Percentiles rank a stretch among this genome's conserved stretches.
Conservation (phyloP, 208 protist species). For the Trichomonas vaginalis region DNA sequence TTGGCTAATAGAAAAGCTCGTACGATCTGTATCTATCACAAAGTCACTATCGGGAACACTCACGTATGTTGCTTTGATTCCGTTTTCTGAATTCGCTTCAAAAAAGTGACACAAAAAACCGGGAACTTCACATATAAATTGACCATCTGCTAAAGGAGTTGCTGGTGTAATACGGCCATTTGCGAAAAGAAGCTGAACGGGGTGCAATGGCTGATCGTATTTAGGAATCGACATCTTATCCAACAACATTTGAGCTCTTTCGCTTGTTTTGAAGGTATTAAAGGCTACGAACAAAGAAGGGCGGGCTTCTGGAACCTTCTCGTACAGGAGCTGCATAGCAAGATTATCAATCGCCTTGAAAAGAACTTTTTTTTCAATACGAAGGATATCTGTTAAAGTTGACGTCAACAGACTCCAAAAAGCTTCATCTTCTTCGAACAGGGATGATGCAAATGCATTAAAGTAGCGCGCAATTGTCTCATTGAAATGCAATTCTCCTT, state of each 20-base stretch:
- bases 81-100: background rate
- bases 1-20: background rate
- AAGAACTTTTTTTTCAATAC: background rate
- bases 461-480: background rate
- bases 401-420: background rate
- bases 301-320: background rate
- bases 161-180: background rate
- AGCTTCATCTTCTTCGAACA: background rate
- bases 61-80: background rate
- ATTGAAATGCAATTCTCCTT: background rate
- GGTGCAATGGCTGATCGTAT: background rate
- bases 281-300: background rate
- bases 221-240: background rate
- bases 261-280: background rate
- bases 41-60: background rate
- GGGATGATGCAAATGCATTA: background rate
- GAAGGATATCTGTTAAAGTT: background rate
- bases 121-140: background rate
- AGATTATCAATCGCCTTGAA: background rate
- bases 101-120: background rate
- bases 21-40: background rate
- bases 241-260: background rate
- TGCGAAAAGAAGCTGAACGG: background rate
- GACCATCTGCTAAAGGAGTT: background rate
- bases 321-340: background rate